phyloP scores from a whole-genome alignment of 306 rosid species.

The Prosopis cineraria region DNA sequence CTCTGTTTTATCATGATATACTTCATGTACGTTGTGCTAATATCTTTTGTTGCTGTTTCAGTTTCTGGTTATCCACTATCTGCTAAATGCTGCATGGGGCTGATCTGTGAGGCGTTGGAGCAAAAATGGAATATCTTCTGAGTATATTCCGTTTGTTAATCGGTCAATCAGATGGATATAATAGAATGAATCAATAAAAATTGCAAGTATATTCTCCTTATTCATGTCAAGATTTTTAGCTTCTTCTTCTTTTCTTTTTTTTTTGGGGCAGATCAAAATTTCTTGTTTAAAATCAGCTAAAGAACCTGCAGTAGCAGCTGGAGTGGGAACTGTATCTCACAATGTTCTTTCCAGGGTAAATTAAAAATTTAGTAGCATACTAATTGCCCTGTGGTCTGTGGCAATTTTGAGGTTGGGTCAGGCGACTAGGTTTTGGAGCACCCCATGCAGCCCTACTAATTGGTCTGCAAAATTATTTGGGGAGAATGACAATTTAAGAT shows the following conservation, averaged over 20 bases:
- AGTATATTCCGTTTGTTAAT: not conserved
- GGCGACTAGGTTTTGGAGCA: no score
- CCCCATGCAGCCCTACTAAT: no score
- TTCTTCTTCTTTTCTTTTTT: no score
- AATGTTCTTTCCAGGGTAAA: not conserved
- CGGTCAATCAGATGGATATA: not conserved
- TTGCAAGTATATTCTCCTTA: not conserved
- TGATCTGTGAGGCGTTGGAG: conserved; percentile 33
- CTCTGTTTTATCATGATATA: not conserved
- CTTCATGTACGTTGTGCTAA: not conserved
- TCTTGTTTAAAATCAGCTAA: not conserved
- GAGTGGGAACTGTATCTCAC: not conserved
- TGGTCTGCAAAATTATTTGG: no score
- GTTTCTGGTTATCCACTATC: conserved; percentile 20
- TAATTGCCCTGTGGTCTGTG: no score
- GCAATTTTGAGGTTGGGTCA: no score
- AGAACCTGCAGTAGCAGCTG: not conserved
- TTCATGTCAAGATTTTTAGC: no score
- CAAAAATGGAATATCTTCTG: conserved; percentile 27
- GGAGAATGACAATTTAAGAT: no score
- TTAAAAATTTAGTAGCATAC: no score
- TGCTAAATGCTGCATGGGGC: conserved; percentile 23
- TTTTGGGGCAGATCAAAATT: no score
- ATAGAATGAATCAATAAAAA: no score
- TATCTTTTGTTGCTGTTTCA: not conserved